These are phyloP conservation scores for Hericium alpestre DNA, from an alignment of 768 basidiomycete species.

Conservation along the genomic window DNA sequence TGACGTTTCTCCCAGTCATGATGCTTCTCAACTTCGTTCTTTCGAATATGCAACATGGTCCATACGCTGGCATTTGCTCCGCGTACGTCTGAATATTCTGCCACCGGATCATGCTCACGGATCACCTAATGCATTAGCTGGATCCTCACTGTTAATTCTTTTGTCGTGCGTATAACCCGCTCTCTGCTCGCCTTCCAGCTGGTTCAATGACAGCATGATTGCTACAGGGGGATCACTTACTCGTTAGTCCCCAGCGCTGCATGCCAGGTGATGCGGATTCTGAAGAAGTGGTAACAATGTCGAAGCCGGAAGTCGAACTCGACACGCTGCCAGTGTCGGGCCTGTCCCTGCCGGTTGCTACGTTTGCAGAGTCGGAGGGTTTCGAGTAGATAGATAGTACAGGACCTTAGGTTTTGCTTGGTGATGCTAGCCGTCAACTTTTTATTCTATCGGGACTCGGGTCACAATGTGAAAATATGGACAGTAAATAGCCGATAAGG, in stretches of 20 bases:
- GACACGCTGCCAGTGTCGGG: neutral
- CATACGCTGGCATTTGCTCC: slow-evolving; percentile 17
- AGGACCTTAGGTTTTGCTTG: too few relatives aligned
- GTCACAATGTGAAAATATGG: too few relatives aligned
- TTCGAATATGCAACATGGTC: slow-evolving; percentile 14
- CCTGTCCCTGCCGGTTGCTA: too few relatives aligned
- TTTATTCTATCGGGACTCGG: too few relatives aligned
- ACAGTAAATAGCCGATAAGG: too few relatives aligned
- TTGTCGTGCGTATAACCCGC: slow-evolving; percentile 8
- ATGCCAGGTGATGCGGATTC: neutral
- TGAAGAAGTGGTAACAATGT: neutral
- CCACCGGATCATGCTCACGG: neutral
- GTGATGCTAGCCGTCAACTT: too few relatives aligned
- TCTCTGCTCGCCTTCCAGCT: neutral
- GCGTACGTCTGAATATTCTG: slow-evolving; percentile 10
- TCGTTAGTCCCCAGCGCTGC: neutral
- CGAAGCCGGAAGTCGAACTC: neutral
- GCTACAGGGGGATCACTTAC: neutral
- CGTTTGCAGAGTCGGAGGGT: too few relatives aligned
- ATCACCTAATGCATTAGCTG: slow-evolving; percentile 8
- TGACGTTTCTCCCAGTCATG: slow-evolving; percentile 1
- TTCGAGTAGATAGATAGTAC: too few relatives aligned
- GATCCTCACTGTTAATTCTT: slow-evolving; percentile 17
- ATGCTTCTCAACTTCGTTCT: slow-evolving; percentile 18
- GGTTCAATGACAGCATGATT: neutral